phyloP scores from a whole-genome alignment of 305 asterid species.

The Rubia peregrina region DNA sequence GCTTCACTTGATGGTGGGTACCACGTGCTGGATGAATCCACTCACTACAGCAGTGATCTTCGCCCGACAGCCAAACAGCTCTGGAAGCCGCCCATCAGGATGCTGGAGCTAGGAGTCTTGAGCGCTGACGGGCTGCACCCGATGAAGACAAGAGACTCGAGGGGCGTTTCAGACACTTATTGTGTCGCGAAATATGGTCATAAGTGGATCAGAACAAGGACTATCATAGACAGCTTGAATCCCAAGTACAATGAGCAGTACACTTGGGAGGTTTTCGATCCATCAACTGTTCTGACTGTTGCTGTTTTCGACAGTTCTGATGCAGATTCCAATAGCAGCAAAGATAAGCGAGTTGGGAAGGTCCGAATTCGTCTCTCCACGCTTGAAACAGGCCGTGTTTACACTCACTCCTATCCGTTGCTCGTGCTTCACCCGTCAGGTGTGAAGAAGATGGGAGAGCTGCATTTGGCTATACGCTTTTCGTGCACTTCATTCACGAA shows the following conservation, averaged over 20 bases:
- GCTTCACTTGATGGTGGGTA: conserved; percentile 86
- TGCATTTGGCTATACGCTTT: conserved; percentile 81
- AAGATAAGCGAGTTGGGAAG: conserved; percentile 65
- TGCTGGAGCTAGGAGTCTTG: conserved; percentile 64
- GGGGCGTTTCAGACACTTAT: conserved; percentile 69
- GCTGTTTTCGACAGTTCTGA: conserved; percentile 76
- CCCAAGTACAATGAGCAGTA: conserved; percentile 91
- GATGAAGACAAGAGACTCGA: conserved; percentile 59
- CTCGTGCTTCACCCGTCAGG: conserved; percentile 77
- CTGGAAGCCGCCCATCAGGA: conserved; percentile 78
- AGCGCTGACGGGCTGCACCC: conserved; percentile 60
- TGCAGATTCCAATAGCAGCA: conserved; percentile 32
- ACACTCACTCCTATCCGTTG: conserved; percentile 74
- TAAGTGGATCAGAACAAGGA: conserved; percentile 85
- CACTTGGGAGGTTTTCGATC: conserved; percentile 91
- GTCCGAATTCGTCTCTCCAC: conserved; percentile 79
- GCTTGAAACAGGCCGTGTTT: conserved; percentile 74
- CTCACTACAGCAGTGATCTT: conserved; percentile 83
- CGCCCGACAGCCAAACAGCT: conserved; percentile 83
- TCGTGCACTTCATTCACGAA: conserved; percentile 55
- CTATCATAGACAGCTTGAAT: conserved; percentile 62
- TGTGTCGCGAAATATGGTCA: conserved; percentile 91
- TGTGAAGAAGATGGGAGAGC: conserved; percentile 85
- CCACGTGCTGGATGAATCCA: conserved; percentile 87
- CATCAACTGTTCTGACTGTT: conserved; percentile 81